phyloP scores from a whole-genome alignment of 179 eudicot species.

The Carnegiea gigantea region DNA sequence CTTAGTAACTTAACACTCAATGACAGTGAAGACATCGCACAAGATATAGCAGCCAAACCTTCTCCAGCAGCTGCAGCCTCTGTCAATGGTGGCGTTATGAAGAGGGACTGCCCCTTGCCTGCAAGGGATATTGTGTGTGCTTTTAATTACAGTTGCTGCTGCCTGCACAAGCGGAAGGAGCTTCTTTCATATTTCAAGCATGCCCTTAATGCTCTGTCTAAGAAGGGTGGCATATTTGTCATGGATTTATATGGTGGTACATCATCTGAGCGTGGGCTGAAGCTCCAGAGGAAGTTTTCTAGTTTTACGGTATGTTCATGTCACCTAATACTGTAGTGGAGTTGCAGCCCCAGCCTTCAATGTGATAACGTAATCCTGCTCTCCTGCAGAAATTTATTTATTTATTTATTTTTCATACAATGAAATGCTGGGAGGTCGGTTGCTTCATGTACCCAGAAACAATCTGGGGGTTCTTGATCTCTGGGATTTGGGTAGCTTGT shows the following conservation, averaged over 20 bases:
- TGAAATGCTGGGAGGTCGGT: neutral
- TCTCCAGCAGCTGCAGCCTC: slow-evolving; percentile 27
- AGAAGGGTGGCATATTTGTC: slow-evolving; percentile 83
- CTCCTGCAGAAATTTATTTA: too few species aligned
- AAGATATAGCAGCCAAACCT: slow-evolving; percentile 28
- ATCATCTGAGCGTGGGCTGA: slow-evolving; percentile 76
- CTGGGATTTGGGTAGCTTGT: neutral
- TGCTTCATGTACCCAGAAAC: neutral
- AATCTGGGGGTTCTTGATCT: neutral
- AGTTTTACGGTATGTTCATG: slow-evolving; percentile 68
- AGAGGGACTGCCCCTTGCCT: slow-evolving; percentile 41
- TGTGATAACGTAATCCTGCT: too few species aligned
- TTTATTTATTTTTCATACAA: too few species aligned
- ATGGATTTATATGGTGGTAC: slow-evolving; percentile 97
- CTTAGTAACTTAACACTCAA: slow-evolving; percentile 37
- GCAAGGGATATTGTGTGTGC: slow-evolving; percentile 91
- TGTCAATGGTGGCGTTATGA: slow-evolving; percentile 26
- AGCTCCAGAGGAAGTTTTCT: slow-evolving; percentile 79
- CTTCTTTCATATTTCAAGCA: slow-evolving; percentile 81
- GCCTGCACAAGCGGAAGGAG: slow-evolving; percentile 79
- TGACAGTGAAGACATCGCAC: slow-evolving; percentile 30
- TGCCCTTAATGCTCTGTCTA: slow-evolving; percentile 57
- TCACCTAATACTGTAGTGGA: neutral
- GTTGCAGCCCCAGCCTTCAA: too few species aligned
- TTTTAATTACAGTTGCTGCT: slow-evolving; percentile 96